Percentiles rank a stretch among this genome's conserved stretches.
phyloP scores from a whole-genome alignment of 2,329 filamentous ascomycete species.

The Pestalotiopsis sp. region DNA sequence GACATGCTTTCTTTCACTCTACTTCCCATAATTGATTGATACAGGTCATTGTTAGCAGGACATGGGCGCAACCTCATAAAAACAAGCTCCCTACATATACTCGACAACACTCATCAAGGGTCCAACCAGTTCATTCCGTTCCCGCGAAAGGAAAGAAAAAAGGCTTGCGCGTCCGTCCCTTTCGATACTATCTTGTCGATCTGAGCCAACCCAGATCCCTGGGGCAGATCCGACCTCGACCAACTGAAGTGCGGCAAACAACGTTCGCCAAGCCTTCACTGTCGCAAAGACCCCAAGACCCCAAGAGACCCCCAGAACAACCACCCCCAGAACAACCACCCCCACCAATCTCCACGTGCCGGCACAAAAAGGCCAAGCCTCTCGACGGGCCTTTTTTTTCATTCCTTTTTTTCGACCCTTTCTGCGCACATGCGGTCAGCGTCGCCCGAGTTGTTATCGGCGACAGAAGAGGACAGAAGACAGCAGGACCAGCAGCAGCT shows the following conservation, averaged over 20 bases:
- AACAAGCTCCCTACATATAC: background rate
- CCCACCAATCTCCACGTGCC: background rate
- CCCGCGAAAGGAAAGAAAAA: background rate
- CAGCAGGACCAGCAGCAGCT: background rate
- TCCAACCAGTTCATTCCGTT: background rate
- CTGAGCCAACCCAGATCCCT: background rate
- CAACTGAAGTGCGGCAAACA: background rate
- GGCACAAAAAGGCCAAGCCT: background rate
- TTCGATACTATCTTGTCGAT: background rate
- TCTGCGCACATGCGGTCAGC: conserved; percentile 1
- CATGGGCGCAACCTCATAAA: background rate
- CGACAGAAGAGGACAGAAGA: background rate
- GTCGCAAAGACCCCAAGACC: background rate
- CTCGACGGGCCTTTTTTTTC: background rate
- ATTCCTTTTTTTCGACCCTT: background rate
- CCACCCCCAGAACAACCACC: background rate
- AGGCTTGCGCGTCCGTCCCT: background rate
- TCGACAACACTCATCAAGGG: background rate
- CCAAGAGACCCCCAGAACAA: too few relatives aligned
- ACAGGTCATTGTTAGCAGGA: background rate
- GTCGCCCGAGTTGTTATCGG: background rate
- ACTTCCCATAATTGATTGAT: background rate
- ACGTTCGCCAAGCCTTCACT: background rate
- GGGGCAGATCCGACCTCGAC: background rate
- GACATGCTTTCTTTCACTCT: background rate